Conservation (phyloP, 495 filamentous ascomycete genomes). For the Monascus purpureus region DNA sequence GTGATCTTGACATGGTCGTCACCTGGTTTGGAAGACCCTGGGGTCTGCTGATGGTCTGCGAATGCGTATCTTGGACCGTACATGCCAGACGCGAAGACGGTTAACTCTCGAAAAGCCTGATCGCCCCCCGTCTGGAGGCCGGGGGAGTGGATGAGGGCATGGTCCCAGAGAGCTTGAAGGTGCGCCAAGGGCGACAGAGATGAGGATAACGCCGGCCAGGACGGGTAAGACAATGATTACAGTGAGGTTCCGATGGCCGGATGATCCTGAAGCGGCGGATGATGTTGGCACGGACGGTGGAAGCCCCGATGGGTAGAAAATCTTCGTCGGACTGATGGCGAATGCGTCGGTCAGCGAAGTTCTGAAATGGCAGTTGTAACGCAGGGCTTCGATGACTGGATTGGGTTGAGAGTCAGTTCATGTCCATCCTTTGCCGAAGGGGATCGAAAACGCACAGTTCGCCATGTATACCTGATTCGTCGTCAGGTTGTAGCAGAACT, state of each 20-base stretch:
- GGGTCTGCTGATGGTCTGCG: too few species aligned
- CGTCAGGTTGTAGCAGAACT: slow-evolving; percentile 31
- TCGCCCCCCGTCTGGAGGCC: too few species aligned
- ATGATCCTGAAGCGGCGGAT: slow-evolving; percentile 8
- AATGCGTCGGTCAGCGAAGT: slow-evolving; percentile 20
- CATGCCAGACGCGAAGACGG: too few species aligned
- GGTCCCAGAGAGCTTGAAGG: slow-evolving; percentile 17
- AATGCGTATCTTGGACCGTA: too few species aligned
- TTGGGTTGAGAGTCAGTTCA: neutral
- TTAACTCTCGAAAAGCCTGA: too few species aligned
- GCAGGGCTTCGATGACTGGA: slow-evolving; percentile 35
- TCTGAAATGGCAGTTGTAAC: slow-evolving; percentile 34
- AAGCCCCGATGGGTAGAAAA: slow-evolving; percentile 28
- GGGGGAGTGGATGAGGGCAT: too few species aligned
- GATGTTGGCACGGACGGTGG: slow-evolving; percentile 21
- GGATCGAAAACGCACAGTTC: slow-evolving; percentile 28
- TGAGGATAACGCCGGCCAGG: slow-evolving; percentile 23
- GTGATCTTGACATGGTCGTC: too few species aligned
- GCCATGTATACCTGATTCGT: slow-evolving; percentile 28
- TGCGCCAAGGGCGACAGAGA: slow-evolving; percentile 7
- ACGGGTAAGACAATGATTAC: slow-evolving; percentile 34
- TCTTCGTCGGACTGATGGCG: slow-evolving; percentile 25
- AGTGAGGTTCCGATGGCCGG: slow-evolving; percentile 19
- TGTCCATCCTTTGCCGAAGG: neutral
- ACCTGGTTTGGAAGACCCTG: too few species aligned